These are phyloP conservation scores for Phaeodactylum tricornutum DNA, from an alignment of 108 stramenopile species.

Conservation along the genomic window DNA sequence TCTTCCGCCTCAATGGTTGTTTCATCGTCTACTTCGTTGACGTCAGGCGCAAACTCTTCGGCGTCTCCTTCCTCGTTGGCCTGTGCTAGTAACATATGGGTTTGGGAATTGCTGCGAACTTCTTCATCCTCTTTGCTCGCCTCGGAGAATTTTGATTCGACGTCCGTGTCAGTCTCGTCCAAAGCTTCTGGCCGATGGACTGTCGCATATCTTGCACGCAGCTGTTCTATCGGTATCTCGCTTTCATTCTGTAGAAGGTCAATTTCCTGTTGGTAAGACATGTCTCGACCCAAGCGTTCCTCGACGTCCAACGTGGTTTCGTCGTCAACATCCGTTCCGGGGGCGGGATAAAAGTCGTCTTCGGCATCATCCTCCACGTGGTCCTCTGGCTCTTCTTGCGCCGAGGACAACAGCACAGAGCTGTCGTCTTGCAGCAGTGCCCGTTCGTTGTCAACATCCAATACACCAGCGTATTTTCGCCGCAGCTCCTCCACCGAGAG, in stretches of 20 bases:
- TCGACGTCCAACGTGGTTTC: conserved; percentile 42
- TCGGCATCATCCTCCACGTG: conserved; percentile 34
- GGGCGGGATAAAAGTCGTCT: conserved; percentile 37
- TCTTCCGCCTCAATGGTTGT: conserved; percentile 70
- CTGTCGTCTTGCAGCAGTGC: background rate
- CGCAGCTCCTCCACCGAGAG: conserved; percentile 68
- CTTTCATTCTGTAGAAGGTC: conserved; percentile 26
- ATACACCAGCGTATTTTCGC: conserved; percentile 25
- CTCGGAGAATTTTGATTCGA: background rate
- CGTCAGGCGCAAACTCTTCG: conserved; percentile 23
- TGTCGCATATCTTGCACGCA: conserved; percentile 53
- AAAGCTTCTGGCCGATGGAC: conserved; percentile 8
- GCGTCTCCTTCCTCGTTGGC: conserved; percentile 16
- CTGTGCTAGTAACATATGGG: background rate
- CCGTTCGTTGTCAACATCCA: background rate
- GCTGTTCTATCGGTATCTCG: conserved; percentile 56
- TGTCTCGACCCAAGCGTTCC: conserved; percentile 35
- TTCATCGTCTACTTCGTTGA: conserved; percentile 49
- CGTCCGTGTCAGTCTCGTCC: conserved; percentile 1
- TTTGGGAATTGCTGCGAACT: no score
- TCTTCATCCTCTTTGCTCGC: conserved; percentile 8
- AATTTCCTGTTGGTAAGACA: conserved; percentile 40
- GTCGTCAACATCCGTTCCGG: conserved; percentile 30
- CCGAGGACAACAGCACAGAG: background rate
- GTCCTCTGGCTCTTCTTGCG: conserved; percentile 16